Percentiles rank a stretch among this genome's conserved stretches.
Conservation (phyloP, 1,284 basidiomycete genomes). For the Heterobasidion irregulare region DNA sequence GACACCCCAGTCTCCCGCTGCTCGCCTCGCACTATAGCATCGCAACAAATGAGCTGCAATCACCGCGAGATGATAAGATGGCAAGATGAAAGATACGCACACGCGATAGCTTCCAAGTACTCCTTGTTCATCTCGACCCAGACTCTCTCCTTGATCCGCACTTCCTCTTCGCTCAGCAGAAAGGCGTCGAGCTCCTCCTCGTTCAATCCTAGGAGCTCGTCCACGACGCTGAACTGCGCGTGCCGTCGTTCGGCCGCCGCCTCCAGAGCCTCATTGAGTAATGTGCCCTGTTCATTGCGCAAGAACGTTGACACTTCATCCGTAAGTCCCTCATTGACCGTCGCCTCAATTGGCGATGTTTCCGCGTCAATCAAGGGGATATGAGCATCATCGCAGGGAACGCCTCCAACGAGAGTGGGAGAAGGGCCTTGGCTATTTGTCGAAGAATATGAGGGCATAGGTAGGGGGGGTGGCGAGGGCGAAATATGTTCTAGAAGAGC, state of each 20-base stretch:
- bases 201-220: constrained; percentile 75
- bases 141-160: constrained; percentile 85
- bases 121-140: constrained; percentile 97
- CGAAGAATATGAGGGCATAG: not conserved
- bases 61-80: too few species aligned
- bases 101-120: constrained; percentile 85
- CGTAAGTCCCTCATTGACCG: constrained; percentile 45
- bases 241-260: constrained; percentile 54
- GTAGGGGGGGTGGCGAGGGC: constrained; percentile 12
- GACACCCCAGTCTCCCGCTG: constrained; percentile 37
- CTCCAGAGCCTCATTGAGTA: constrained; percentile 50
- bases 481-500: constrained; percentile 31
- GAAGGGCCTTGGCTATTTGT: not conserved
- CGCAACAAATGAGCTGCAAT: constrained; percentile 15
- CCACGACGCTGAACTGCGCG: constrained; percentile 40
- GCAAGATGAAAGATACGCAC: constrained; percentile 38
- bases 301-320: constrained; percentile 63
- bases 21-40: constrained; percentile 56
- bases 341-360: constrained; percentile 30
- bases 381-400: constrained; percentile 16
- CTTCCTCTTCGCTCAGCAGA: constrained; percentile 81
- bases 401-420: constrained; percentile 1
- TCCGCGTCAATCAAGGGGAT: constrained; percentile 4
- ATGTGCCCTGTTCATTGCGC: constrained; percentile 44
- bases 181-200: constrained; percentile 90